Conservation (phyloP, 1,284 basidiomycete genomes). For the Heterobasidion occidentale region DNA sequence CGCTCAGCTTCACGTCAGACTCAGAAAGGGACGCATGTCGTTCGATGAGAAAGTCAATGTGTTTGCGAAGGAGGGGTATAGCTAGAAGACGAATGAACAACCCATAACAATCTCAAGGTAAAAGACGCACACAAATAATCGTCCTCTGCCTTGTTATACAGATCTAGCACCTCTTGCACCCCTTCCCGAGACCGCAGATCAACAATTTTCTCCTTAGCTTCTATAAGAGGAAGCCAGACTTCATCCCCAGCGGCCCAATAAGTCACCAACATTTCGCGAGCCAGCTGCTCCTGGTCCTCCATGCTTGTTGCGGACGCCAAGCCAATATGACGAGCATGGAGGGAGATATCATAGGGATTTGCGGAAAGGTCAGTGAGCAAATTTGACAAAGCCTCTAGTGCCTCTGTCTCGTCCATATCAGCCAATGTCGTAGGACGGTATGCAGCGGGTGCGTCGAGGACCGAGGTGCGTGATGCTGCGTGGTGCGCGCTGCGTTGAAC, state of each 20-base stretch:
- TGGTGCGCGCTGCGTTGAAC: background rate
- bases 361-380: conserved; percentile 49
- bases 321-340: conserved; percentile 59
- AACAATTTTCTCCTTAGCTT: conserved; percentile 38
- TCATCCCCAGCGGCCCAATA: conserved; percentile 60
- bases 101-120: conserved; percentile 7
- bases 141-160: conserved; percentile 62
- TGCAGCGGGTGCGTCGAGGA: background rate
- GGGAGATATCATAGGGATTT: conserved; percentile 49
- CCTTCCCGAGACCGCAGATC: conserved; percentile 43
- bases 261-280: conserved; percentile 57
- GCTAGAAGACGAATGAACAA: conserved; percentile 36
- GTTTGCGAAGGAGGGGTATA: conserved; percentile 61
- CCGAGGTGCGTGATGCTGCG: conserved; percentile 12
- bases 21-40: conserved; percentile 40
- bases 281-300: conserved; percentile 52
- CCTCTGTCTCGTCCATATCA: conserved; percentile 26
- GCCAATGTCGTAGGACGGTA: background rate
- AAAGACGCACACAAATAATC: conserved; percentile 74
- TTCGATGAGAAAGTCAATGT: conserved; percentile 61
- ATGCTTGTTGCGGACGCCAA: conserved; percentile 48
- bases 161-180: conserved; percentile 48
- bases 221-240: conserved; percentile 57
- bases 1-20: conserved; percentile 32
- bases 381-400: conserved; percentile 52